phyloP scores from a whole-genome alignment of 2,329 filamentous ascomycete species.

The Eutypella sp. region DNA sequence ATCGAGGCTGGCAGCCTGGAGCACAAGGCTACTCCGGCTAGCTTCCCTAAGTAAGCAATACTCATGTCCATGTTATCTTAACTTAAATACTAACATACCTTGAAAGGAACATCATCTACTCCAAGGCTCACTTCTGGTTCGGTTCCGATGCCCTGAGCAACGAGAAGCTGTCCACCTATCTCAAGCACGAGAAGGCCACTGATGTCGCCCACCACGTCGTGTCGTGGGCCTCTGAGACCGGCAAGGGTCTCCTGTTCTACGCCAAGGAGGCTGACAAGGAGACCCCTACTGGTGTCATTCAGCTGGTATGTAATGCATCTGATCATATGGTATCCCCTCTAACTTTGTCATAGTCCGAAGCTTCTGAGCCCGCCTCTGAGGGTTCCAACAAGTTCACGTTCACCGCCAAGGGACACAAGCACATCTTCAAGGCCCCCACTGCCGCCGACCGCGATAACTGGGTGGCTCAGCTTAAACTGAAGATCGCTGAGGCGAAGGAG shows the following conservation, averaged over 20 bases:
- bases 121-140: constrained; percentile 93
- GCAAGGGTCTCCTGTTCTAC: constrained; percentile 91
- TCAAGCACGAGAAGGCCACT: constrained; percentile 82
- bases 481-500: constrained; percentile 81
- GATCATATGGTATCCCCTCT: not conserved
- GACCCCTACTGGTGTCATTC: constrained; percentile 74
- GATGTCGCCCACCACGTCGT: constrained; percentile 70
- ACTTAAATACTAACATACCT: constrained; percentile 3
- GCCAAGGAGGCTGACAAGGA: constrained; percentile 82
- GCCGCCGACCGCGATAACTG: constrained; percentile 84
- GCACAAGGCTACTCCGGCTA: constrained; percentile 82
- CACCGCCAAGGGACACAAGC: constrained; percentile 82
- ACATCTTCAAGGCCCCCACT: constrained; percentile 80
- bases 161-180: constrained; percentile 70
- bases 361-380: constrained; percentile 68
- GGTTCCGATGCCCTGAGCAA: constrained; percentile 66
- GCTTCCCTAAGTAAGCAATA: constrained; percentile 73
- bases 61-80: too few relatives aligned
- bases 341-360: constrained; percentile 46
- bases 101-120: constrained; percentile 77
- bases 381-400: constrained; percentile 80
- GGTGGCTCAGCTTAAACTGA: constrained; percentile 77
- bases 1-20: constrained; percentile 79
- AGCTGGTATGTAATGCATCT: constrained; percentile 60
- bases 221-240: constrained; percentile 88